These are phyloP conservation scores for Verticillium isaacii DNA, from an alignment of 2,329 filamentous ascomycete genomes.

Conservation along the genomic window DNA sequence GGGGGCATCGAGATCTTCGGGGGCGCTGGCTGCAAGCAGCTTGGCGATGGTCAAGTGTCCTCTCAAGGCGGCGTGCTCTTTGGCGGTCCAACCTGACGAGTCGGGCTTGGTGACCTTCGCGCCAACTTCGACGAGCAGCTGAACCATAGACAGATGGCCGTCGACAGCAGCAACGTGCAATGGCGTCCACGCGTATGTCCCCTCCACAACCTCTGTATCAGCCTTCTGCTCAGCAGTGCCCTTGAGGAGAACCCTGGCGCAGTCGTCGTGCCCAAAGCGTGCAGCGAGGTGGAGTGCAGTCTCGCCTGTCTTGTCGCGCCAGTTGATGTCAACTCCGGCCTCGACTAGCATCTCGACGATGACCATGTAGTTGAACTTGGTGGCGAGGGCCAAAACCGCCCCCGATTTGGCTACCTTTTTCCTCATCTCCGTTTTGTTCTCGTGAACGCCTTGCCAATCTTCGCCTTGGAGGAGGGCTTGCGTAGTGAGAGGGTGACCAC, in stretches of 20 bases:
- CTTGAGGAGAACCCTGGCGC: constrained; percentile 69
- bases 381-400: constrained; percentile 80
- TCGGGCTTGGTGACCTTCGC: constrained; percentile 72
- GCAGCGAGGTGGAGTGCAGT: constrained; percentile 90
- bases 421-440: constrained; percentile 59
- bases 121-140: constrained; percentile 72
- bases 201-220: constrained; percentile 72
- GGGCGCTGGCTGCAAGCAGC: constrained; percentile 48
- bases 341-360: constrained; percentile 87
- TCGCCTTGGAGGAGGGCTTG: constrained; percentile 76
- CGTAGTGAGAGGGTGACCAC: constrained; percentile 83
- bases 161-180: constrained; percentile 90
- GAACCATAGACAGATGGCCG: constrained; percentile 69
- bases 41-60: constrained; percentile 81
- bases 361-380: constrained; percentile 76
- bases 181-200: constrained; percentile 91
- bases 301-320: constrained; percentile 84
- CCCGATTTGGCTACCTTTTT: constrained; percentile 76
- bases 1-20: constrained; percentile 15
- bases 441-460: constrained; percentile 63
- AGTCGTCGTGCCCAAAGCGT: constrained; percentile 78
- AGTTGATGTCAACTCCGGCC: constrained; percentile 89
- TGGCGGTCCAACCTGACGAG: constrained; percentile 88
- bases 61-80: constrained; percentile 85
- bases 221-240: constrained; percentile 67